phyloP scores from a whole-genome alignment of 2,329 filamentous ascomycete species.

The Sclerotiophoma versabilis region DNA sequence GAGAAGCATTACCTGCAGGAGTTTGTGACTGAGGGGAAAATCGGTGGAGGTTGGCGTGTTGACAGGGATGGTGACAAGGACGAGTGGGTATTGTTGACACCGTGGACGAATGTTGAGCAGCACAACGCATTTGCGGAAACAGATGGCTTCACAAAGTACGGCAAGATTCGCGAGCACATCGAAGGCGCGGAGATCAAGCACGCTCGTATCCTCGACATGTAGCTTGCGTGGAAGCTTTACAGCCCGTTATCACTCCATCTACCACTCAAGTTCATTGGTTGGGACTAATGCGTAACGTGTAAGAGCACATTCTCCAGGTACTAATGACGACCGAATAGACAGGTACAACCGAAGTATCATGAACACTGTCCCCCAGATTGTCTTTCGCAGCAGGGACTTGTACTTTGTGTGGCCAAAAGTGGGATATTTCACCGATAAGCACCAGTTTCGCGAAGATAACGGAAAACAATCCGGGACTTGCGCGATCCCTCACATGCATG shows the following conservation, averaged over 20 bases:
- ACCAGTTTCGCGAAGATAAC: background rate
- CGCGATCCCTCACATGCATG: background rate
- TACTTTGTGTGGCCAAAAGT: background rate
- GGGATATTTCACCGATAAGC: background rate
- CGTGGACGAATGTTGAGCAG: slow-evolving; percentile 49
- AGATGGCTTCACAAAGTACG: slow-evolving; percentile 42
- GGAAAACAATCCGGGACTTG: background rate
- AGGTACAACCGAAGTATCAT: no score
- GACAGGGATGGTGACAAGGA: slow-evolving; percentile 47
- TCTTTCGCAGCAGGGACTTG: background rate
- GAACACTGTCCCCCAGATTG: no score
- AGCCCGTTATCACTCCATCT: background rate
- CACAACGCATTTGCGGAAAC: slow-evolving; percentile 46
- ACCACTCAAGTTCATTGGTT: background rate
- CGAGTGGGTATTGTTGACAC: slow-evolving; percentile 54
- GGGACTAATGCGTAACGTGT: no score
- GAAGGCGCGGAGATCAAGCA: slow-evolving; percentile 36
- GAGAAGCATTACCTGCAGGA: slow-evolving; percentile 35
- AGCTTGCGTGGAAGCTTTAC: background rate
- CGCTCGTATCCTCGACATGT: slow-evolving; percentile 28
- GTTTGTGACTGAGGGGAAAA: slow-evolving; percentile 35
- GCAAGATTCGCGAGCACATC: slow-evolving; percentile 24
- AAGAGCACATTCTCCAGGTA: no score
- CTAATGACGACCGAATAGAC: no score
- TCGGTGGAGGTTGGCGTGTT: slow-evolving; percentile 51